These are phyloP conservation scores for Dendrobium catenatum DNA, from an alignment of 106 monocot species.

Conservation along the genomic window DNA sequence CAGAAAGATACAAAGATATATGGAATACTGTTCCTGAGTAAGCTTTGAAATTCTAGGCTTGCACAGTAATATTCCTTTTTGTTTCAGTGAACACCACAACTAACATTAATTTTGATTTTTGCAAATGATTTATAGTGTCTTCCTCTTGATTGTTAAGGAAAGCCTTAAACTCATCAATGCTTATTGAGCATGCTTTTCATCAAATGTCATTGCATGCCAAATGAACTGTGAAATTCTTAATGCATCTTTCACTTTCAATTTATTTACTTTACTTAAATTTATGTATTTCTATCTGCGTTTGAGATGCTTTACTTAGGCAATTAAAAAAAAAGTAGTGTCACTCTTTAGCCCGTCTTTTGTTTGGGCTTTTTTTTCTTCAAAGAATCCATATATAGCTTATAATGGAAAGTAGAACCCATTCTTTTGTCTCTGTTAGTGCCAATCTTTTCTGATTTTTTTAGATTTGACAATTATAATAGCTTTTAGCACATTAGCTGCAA, in stretches of 20 bases:
- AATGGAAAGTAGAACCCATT: not conserved
- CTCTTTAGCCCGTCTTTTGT: no score
- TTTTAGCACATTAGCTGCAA: no score
- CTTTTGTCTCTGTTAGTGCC: not conserved
- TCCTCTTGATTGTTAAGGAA: not conserved
- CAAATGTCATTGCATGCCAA: not conserved
- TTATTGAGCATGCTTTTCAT: not conserved
- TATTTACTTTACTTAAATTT: not conserved
- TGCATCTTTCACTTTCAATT: not conserved
- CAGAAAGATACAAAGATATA: slow-evolving; percentile 55
- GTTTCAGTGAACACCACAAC: not conserved
- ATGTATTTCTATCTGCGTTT: not conserved
- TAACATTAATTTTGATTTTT: not conserved
- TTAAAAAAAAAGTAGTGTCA: no score
- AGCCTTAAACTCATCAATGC: not conserved
- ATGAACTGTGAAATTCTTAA: not conserved
- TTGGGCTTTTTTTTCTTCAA: no score
- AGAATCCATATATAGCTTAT: no score
- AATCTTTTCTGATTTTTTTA: no score
- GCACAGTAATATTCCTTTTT: not conserved
- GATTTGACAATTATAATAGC: no score
- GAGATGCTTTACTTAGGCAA: no score
- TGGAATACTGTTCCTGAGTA: slow-evolving; percentile 32
- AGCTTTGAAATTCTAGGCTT: not conserved
- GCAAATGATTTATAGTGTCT: not conserved